A percentile compares a stretch with the other conserved stretches of the same genome.
phyloP scores from a whole-genome alignment of 2,329 filamentous ascomycete species.

The Falciphora oryzae region DNA sequence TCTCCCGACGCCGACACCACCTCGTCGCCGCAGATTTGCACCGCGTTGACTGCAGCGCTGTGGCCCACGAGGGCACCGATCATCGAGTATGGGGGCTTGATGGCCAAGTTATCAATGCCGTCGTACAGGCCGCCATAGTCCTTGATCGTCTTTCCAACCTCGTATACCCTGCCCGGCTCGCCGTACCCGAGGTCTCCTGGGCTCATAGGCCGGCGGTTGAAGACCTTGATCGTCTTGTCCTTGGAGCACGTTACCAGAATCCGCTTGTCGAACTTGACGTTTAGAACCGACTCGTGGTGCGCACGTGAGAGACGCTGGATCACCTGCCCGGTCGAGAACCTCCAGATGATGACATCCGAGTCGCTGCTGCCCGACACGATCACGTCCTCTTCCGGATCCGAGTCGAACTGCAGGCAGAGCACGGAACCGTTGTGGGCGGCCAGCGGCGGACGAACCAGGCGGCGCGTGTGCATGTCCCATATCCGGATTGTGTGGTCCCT shows the following conservation, averaged over 20 bases:
- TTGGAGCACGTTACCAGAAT: slow-evolving; percentile 97
- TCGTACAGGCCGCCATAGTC: slow-evolving; percentile 46
- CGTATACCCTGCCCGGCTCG: slow-evolving; percentile 35
- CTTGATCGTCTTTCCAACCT: slow-evolving; percentile 45
- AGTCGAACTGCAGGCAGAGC: slow-evolving; percentile 90
- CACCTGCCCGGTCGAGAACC: slow-evolving; percentile 81
- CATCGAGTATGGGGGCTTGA: slow-evolving; percentile 63
- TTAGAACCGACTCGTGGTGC: slow-evolving; percentile 86
- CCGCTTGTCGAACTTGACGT: slow-evolving; percentile 84
- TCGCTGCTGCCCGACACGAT: slow-evolving; percentile 96
- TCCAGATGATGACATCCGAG: slow-evolving; percentile 84
- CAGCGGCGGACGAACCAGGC: slow-evolving; percentile 70
- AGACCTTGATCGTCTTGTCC: slow-evolving; percentile 94
- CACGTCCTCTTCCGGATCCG: slow-evolving; percentile 77
- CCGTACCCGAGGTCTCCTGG: slow-evolving; percentile 54
- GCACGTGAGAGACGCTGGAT: slow-evolving; percentile 71
- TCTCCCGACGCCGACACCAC: slow-evolving; percentile 95
- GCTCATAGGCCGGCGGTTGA: slow-evolving; percentile 70
- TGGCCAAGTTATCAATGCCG: slow-evolving; percentile 40
- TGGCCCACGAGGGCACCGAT: slow-evolving; percentile 81
- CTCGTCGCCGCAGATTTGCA: slow-evolving; percentile 79
- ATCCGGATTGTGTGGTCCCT: slow-evolving; percentile 82
- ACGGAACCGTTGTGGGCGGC: slow-evolving; percentile 79
- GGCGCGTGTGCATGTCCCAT: slow-evolving; percentile 80
- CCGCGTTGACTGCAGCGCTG: slow-evolving; percentile 88